A percentile compares a stretch with the other conserved stretches of the same genome.
These are phyloP conservation scores for Sclerotinia minor DNA, from an alignment of 2,329 filamentous ascomycete genomes.

Conservation along the genomic window DNA sequence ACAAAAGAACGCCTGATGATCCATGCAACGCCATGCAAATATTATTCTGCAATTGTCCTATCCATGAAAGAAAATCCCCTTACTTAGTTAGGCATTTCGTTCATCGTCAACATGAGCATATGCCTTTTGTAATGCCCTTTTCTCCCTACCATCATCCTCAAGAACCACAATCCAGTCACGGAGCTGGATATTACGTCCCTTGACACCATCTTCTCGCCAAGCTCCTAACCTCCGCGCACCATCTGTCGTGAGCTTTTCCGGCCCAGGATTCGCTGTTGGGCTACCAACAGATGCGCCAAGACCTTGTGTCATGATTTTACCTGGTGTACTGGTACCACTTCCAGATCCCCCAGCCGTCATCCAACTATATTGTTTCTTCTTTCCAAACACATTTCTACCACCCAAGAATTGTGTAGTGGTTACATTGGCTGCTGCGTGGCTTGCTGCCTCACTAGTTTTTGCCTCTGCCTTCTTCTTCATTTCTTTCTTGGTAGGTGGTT, in stretches of 20 bases:
- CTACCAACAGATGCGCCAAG: constrained; percentile 43
- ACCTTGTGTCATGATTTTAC: constrained; percentile 39
- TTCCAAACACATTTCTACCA: constrained; percentile 58
- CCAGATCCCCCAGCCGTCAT: constrained; percentile 52
- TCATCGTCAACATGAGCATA: constrained; percentile 37
- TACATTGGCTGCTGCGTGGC: constrained; percentile 78
- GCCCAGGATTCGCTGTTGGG: constrained; percentile 42
- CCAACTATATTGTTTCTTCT: constrained; percentile 78
- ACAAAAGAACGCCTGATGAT: constrained; percentile 24
- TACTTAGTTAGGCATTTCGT: constrained; percentile 41
- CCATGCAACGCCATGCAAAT: constrained; percentile 26
- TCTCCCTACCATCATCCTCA: constrained; percentile 73
- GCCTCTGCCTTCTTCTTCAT: constrained; percentile 71
- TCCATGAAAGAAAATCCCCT: constrained; percentile 38
- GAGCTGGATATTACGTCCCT: constrained; percentile 77
- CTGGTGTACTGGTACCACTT: constrained; percentile 55
- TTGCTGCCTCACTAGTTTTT: constrained; percentile 73
- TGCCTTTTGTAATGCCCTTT: constrained; percentile 56
- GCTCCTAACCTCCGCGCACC: constrained; percentile 66
- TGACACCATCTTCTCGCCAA: constrained; percentile 75
- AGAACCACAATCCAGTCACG: constrained; percentile 79
- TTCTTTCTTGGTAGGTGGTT: constrained; percentile 84
- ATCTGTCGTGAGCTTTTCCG: constrained; percentile 53
- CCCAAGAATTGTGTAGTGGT: constrained; percentile 78
- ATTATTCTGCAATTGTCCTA: constrained; percentile 19